Evolutionary conservation across 2,329 filamentous ascomycete genomes (phyloP).

Genomic region (Claviceps africana): DNA sequence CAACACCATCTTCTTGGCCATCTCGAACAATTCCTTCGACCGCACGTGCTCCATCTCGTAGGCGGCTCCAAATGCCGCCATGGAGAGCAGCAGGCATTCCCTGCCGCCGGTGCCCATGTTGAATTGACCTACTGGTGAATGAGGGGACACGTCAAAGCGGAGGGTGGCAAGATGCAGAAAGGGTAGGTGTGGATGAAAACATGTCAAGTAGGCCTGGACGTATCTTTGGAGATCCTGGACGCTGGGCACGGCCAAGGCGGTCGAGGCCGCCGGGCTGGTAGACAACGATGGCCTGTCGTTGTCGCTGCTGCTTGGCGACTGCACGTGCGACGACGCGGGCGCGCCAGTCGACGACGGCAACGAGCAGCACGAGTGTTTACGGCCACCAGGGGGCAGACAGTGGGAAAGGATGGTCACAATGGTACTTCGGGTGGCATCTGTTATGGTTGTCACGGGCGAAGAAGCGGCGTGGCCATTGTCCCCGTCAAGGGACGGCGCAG

Average conservation of each 20-base stretch:
- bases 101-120: slow-evolving; percentile 53
- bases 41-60: slow-evolving; percentile 73
- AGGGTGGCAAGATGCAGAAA: slow-evolving; percentile 86
- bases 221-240: slow-evolving; percentile 81
- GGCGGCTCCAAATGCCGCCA: slow-evolving; percentile 66
- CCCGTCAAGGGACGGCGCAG: slow-evolving; percentile 56
- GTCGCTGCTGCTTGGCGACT: slow-evolving; percentile 27
- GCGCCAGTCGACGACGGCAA: slow-evolving; percentile 33
- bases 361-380: slow-evolving; percentile 50
- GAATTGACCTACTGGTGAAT: slow-evolving; percentile 43
- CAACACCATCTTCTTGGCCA: slow-evolving; percentile 90
- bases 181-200: slow-evolving; percentile 89
- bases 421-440: slow-evolving; percentile 48
- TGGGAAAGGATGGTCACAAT: slow-evolving; percentile 47
- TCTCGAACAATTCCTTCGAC: slow-evolving; percentile 78
- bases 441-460: slow-evolving; percentile 49
- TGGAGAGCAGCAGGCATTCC: slow-evolving; percentile 71
- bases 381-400: slow-evolving; percentile 39
- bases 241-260: slow-evolving; percentile 52
- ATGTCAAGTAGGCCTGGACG: slow-evolving; percentile 77
- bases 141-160: slow-evolving; percentile 69
- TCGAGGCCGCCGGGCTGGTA: slow-evolving; percentile 27
- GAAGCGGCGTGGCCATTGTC: slow-evolving; percentile 43
- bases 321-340: slow-evolving; percentile 34
- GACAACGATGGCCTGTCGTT: slow-evolving; percentile 15